These are phyloP conservation scores for Brasenia schreberi DNA, from an alignment of 164 flowering plant genomes.

Conservation along the genomic window DNA sequence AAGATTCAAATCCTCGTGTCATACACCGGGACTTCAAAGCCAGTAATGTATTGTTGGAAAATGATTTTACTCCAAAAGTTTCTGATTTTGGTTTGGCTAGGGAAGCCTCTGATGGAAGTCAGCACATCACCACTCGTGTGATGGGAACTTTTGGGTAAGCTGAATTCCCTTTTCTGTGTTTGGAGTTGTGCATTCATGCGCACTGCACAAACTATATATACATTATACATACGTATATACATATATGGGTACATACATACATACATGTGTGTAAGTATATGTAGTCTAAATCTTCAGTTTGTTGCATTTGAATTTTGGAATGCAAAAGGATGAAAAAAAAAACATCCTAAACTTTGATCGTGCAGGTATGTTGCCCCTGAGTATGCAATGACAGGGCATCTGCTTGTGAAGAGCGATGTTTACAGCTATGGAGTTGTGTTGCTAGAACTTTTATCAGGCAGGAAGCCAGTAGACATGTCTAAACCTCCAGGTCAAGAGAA, in stretches of 20 bases:
- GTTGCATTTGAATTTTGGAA: too few relatives aligned
- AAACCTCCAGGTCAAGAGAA: slow-evolving; percentile 86
- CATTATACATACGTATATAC: too few relatives aligned
- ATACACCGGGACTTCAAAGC: slow-evolving; percentile 97
- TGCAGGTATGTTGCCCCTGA: slow-evolving; percentile 89
- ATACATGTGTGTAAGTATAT: too few relatives aligned
- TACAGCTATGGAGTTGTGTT: slow-evolving; percentile 93
- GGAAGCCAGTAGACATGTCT: slow-evolving; percentile 89
- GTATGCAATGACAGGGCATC: slow-evolving; percentile 95
- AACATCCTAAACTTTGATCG: not conserved
- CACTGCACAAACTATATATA: too few relatives aligned
- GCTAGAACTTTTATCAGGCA: slow-evolving; percentile 80
- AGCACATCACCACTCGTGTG: slow-evolving; percentile 60
- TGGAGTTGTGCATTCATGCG: too few relatives aligned
- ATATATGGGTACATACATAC: too few relatives aligned
- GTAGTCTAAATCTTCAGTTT: too few relatives aligned
- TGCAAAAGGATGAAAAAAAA: too few relatives aligned
- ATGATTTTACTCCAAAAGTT: slow-evolving; percentile 91
- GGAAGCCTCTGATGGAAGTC: slow-evolving; percentile 73
- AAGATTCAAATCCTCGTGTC: slow-evolving; percentile 96
- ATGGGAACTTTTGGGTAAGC: slow-evolving; percentile 89
- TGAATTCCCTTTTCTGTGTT: not conserved
- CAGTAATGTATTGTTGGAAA: slow-evolving; percentile 75
- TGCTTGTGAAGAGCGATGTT: slow-evolving; percentile 91
- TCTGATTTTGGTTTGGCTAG: slow-evolving; percentile 97